A percentile compares a stretch with the other conserved stretches of the same genome.
Evolutionary conservation across 768 basidiomycete species (phyloP).

Genomic region (Xerocomus spinulosus): DNA sequence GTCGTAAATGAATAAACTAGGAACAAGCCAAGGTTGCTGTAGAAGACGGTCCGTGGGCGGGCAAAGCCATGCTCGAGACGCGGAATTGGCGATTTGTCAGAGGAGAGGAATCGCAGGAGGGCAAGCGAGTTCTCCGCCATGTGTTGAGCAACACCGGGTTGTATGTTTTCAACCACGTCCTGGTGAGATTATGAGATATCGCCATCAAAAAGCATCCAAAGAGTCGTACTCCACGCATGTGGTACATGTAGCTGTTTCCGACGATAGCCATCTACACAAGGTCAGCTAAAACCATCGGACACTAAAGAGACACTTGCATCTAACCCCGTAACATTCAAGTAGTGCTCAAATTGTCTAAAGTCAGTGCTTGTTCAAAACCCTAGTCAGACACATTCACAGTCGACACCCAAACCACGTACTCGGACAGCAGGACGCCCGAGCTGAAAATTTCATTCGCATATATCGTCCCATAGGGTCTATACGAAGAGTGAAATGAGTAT

Average conservation of each 20-base stretch:
- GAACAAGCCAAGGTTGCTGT: slow-evolving; percentile 63
- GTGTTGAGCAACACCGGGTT: slow-evolving; percentile 81
- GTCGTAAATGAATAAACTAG: slow-evolving; percentile 71
- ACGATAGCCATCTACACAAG: slow-evolving; percentile 77
- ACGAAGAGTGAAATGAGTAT: neutral
- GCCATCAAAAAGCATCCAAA: neutral
- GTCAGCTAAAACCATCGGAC: neutral
- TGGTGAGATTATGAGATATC: slow-evolving; percentile 11
- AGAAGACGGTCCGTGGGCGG: slow-evolving; percentile 70
- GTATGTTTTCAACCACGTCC: slow-evolving; percentile 81
- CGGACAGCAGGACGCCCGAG: slow-evolving; percentile 84
- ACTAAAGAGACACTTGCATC: slow-evolving; percentile 51
- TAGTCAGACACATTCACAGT: neutral
- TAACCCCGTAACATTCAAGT: slow-evolving; percentile 84
- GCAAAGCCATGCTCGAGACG: slow-evolving; percentile 47
- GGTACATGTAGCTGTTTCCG: slow-evolving; percentile 90
- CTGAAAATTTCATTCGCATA: slow-evolving; percentile 91
- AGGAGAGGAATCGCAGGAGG: slow-evolving; percentile 69
- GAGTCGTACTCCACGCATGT: slow-evolving; percentile 74
- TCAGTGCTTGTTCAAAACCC: slow-evolving; percentile 61
- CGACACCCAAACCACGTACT: slow-evolving; percentile 46
- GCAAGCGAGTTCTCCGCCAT: slow-evolving; percentile 88
- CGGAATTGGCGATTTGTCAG: slow-evolving; percentile 64
- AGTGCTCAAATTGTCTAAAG: slow-evolving; percentile 89
- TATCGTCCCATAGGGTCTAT: slow-evolving; percentile 81